Percentiles rank a stretch among this genome's conserved stretches.
Conservation (phyloP, 495 filamentous ascomycete species). For the Penicillium longicatenatum region DNA sequence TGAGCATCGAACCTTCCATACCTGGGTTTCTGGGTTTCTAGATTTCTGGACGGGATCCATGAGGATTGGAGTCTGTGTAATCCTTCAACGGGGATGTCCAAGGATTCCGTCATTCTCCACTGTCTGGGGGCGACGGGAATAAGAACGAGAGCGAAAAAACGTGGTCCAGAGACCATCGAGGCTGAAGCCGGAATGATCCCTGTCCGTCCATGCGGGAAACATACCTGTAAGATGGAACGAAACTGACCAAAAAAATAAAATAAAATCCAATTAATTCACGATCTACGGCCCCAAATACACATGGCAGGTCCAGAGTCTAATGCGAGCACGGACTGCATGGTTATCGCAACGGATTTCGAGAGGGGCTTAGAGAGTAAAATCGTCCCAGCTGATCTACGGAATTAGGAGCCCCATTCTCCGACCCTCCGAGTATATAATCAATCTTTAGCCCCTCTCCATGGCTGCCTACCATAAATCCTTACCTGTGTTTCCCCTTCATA, state of each 20-base stretch:
- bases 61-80: no score
- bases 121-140: not conserved
- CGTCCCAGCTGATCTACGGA: slow-evolving; percentile 33
- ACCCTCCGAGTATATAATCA: slow-evolving; percentile 34
- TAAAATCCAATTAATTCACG: not conserved
- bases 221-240: not conserved
- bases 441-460: slow-evolving; percentile 17
- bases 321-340: slow-evolving; percentile 20
- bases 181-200: slow-evolving; percentile 23
- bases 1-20: slow-evolving; percentile 1
- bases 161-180: slow-evolving; percentile 21
- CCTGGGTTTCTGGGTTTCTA: no score
- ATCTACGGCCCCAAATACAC: slow-evolving; percentile 5
- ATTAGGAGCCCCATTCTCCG: slow-evolving; percentile 29
- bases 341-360: not conserved
- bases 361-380: slow-evolving; percentile 6
- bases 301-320: slow-evolving; percentile 11
- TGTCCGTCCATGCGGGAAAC: slow-evolving; percentile 14
- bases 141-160: slow-evolving; percentile 17
- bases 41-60: not conserved
- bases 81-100: no score
- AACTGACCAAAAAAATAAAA: not conserved
- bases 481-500: not conserved
- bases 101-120: not conserved
- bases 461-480: not conserved